These are phyloP conservation scores for Rhododendron ovatum DNA, from an alignment of 148 eudicot species.

Conservation along the genomic window DNA sequence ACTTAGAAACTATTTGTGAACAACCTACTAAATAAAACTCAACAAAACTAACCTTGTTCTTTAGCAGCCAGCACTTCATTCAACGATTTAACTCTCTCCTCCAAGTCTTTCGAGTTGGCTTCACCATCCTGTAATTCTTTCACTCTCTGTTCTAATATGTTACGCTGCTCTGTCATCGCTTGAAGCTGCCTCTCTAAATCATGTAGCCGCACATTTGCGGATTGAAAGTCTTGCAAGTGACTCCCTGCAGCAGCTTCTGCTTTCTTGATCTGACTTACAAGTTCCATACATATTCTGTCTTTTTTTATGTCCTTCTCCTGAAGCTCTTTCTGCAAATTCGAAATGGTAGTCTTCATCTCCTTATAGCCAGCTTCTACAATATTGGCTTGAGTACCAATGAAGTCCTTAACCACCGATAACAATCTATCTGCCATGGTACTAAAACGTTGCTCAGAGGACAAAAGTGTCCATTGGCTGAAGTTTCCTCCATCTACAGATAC, in stretches of 20 bases:
- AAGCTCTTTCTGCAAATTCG: slow-evolving; percentile 71
- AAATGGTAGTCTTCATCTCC: slow-evolving; percentile 59
- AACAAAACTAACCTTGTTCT: slow-evolving; percentile 64
- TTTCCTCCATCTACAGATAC: slow-evolving; percentile 28
- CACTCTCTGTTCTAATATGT: slow-evolving; percentile 46
- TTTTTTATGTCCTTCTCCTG: slow-evolving; percentile 83
- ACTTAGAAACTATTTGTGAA: neutral
- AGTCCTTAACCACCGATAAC: slow-evolving; percentile 41
- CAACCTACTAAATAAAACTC: neutral
- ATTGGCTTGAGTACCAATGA: slow-evolving; percentile 29
- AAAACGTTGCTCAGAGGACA: slow-evolving; percentile 38
- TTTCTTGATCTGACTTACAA: slow-evolving; percentile 82
- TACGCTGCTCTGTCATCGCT: slow-evolving; percentile 44
- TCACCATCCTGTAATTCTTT: slow-evolving; percentile 49
- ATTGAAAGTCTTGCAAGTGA: slow-evolving; percentile 56
- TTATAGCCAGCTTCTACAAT: slow-evolving; percentile 41
- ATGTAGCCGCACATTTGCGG: slow-evolving; percentile 37
- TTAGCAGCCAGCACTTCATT: slow-evolving; percentile 52
- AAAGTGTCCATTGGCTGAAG: slow-evolving; percentile 18
- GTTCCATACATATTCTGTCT: slow-evolving; percentile 67
- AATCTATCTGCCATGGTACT: slow-evolving; percentile 47
- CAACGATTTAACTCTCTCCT: slow-evolving; percentile 55
- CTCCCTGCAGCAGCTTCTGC: slow-evolving; percentile 62
- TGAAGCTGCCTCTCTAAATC: slow-evolving; percentile 48
- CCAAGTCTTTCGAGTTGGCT: slow-evolving; percentile 40